Evolutionary conservation across 179 eudicot genomes (phyloP), one percentile per base, ranked within the genome.

Genomic region (Patellifolia procumbens): DNA sequence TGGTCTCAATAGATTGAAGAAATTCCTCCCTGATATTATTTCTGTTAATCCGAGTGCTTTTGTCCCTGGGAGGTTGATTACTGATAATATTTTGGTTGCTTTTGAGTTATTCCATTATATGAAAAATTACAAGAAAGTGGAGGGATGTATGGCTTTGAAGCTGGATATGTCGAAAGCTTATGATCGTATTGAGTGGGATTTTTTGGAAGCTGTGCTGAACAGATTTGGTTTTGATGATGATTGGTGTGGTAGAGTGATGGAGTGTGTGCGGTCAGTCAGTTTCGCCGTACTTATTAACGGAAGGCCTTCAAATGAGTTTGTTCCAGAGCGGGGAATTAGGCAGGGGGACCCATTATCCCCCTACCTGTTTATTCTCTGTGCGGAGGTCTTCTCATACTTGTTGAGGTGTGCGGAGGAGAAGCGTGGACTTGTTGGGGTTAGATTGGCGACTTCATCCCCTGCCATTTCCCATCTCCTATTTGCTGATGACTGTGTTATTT

Each of bases 41-140:
- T 68, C 55, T 1, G 2, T 20, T 0, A 24, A 68, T 2, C 55
- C 24, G 4, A 68, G 72, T 68, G 56, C 56, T 4, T 68, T 68
- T 13, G 19, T 17, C 4, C 56, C 55, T 0, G 35, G 37, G 0
- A 17, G 64, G 1, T 16, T 72, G 5, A 72, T 72, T 5, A 55
- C 48, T 5, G 51, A 72, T 12, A 72, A 72, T 72, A n/a, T 35
- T 1, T 11, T 56, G 0, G 24, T 52, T 3, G 65, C 51, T 2
- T 72, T 72, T 12, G 65, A 72, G 1, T 2, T 31, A 0, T 72
- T 72, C 22, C 75, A 72, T 35, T 35, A 52, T 55, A 31, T 72
- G 32, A 52, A 55, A 19, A 19, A 37, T 5, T 5, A 13, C 0
- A 65, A 65, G 9, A 1, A 22, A 1, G 0, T 2, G 11, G 48